Evolutionary conservation across 106 monocot genomes (phyloP).

Genomic region (Phalaenopsis equestris): DNA sequence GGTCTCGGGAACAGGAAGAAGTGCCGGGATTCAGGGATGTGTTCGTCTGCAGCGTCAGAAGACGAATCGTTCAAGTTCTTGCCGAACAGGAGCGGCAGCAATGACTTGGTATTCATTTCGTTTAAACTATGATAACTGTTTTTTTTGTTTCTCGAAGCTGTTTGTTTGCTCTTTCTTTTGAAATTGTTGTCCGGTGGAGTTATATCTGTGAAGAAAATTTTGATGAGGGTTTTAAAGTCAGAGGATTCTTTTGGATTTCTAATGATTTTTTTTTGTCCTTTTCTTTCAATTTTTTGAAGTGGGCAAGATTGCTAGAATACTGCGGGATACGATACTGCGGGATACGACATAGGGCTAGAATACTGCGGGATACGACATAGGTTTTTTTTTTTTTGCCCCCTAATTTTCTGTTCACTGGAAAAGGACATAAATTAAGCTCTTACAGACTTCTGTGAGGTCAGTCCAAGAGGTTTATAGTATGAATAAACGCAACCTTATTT

Average conservation of each 20-base stretch:
- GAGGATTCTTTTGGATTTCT: not conserved
- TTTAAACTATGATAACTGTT: not conserved
- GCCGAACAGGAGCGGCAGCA: constrained; percentile 57
- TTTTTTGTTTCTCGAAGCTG: not conserved
- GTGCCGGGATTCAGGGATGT: constrained; percentile 7
- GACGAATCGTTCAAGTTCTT: constrained; percentile 66
- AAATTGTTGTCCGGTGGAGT: too few species aligned
- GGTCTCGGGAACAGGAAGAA: constrained; percentile 22
- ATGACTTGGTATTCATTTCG: constrained; percentile 36
- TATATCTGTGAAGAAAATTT: too few species aligned
- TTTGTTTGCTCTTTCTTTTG: not conserved
- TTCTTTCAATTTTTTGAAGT: too few species aligned
- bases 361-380: too few species aligned
- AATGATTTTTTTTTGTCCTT: not conserved
- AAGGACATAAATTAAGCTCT: too few species aligned
- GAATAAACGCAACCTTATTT: too few species aligned
- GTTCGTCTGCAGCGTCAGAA: constrained; percentile 26
- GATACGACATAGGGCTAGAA: too few species aligned
- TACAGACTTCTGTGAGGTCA: too few species aligned
- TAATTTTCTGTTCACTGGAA: too few species aligned
- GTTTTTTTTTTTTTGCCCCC: too few species aligned
- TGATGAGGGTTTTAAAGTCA: not conserved
- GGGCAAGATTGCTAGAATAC: not conserved
- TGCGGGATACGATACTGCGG: too few species aligned
- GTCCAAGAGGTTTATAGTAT: too few species aligned